Conservation (phyloP, 192 early-diverging fungal species). For the Dimargaris verticillata region DNA sequence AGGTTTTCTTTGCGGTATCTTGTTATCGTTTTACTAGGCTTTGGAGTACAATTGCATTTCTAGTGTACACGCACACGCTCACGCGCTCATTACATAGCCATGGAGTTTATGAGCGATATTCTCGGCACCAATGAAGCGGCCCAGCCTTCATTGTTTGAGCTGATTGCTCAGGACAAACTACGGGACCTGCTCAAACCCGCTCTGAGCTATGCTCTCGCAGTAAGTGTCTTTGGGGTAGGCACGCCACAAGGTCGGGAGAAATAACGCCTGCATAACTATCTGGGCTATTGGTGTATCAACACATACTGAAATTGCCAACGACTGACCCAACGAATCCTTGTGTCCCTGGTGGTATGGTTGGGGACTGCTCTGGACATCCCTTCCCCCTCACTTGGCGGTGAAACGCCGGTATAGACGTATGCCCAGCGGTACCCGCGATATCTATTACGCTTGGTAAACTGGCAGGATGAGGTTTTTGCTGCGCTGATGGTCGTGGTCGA, state of each 20-base stretch:
- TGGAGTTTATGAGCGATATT: conserved; percentile 78
- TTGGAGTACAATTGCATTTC: too few species aligned
- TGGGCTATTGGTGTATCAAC: neutral
- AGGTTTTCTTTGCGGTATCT: too few species aligned
- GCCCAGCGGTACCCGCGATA: conserved; percentile 79
- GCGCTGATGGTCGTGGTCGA: conserved; percentile 65
- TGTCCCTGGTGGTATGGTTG: neutral
- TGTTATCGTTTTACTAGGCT: too few species aligned
- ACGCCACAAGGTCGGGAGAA: neutral
- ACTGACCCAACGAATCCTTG: neutral
- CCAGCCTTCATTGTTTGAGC: conserved; percentile 82
- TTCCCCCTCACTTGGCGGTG: neutral
- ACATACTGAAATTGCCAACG: neutral
- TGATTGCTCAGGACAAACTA: conserved; percentile 71
- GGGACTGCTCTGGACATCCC: neutral
- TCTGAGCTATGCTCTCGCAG: conserved; percentile 61
- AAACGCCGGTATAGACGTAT: conserved; percentile 47
- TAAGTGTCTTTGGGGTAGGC: conserved; percentile 19
- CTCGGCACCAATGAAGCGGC: conserved; percentile 52
- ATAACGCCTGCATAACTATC: neutral
- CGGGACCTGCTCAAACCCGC: conserved; percentile 71
- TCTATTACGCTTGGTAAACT: conserved; percentile 53
- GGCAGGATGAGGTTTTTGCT: conserved; percentile 71
- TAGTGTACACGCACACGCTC: too few species aligned
- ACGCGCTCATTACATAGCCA: too few species aligned